Base-by-base conservation (phyloP, 176 grass and related monocot species). In the Dendrocalamus sinicus region DNA sequence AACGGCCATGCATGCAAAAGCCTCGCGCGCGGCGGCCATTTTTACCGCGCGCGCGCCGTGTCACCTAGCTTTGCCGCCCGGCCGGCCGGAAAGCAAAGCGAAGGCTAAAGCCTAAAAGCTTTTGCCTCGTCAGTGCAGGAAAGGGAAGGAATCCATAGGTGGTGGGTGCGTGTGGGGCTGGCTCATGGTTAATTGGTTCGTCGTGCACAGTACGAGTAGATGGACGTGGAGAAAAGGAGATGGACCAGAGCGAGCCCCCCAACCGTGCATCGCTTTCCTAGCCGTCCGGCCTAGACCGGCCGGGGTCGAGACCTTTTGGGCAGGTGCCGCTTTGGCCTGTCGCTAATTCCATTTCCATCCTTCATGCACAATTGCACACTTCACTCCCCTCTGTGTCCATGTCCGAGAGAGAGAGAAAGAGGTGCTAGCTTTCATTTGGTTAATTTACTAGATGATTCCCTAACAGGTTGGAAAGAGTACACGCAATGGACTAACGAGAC, bases 91-190 rank as follows among this genome's bases (percentile, higher is more conserved):
- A 19, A 60, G 58, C 22, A 4, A 23, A 22, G 54, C n/a, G 1
- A 24, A 13, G 59, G n/a, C 23, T 13, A 62, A 26, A 62, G 59
- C n/a, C 11, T 26, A 13, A 15, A 4, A 11, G 16, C 72, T n/a
- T 3, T 35, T 24, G 13, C 23, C 14, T 67, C 15, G 22, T 12
- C 22, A 23, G 9, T 12, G 48, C n/a, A 52, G 13, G 39, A 69
- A 67, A 57, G 35, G 22, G n/a, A 16, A 30, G 73, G 69, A 66
- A 66, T 65, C 77, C 70, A 15, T 47, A 4, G 60, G 54, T 28
- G 76, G 88, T 68, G 87, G 82, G 77, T 68, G 82, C 60, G 76
- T 67, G 69, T 74, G 81, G 67, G 81, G 75, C 23, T 16, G 44
- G 45, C 44, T 26, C 32, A 24, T 30, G 32, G 65, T 9, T 32